Percentiles rank a stretch among this genome's conserved stretches.
phyloP scores from a whole-genome alignment of 805 yeast genomes.

The Candida vartiovaarae region DNA sequence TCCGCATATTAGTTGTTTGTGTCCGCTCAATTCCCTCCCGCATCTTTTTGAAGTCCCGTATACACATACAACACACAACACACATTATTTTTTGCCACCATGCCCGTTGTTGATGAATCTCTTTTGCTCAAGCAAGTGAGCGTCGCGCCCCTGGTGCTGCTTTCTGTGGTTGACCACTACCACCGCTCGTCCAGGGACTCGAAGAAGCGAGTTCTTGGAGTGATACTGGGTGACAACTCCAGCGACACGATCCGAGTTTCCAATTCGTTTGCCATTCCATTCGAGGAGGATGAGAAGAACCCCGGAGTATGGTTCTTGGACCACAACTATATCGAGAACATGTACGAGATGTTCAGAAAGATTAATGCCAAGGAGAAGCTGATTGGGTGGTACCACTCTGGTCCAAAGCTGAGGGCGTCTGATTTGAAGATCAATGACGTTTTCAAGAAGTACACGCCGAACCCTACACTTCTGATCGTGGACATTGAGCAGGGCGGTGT shows the following conservation, averaged over 20 bases:
- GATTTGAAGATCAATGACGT: slow-evolving; percentile 89
- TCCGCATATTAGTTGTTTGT: no score
- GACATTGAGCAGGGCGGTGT: slow-evolving; percentile 74
- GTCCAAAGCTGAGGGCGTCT: slow-evolving; percentile 83
- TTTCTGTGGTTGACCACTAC: slow-evolving; percentile 93
- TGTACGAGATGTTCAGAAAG: slow-evolving; percentile 97
- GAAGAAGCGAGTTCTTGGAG: slow-evolving; percentile 88
- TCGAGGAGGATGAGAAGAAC: slow-evolving; percentile 92
- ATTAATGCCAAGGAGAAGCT: slow-evolving; percentile 94
- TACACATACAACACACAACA: no score
- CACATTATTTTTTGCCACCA: neutral
- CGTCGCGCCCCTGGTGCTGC: slow-evolving; percentile 90
- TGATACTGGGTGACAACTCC: slow-evolving; percentile 75
- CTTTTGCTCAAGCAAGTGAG: slow-evolving; percentile 53
- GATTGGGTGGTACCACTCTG: slow-evolving; percentile 99
- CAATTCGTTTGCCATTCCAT: slow-evolving; percentile 94
- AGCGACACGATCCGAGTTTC: slow-evolving; percentile 58
- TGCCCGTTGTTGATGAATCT: slow-evolving; percentile 17
- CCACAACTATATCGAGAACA: slow-evolving; percentile 90
- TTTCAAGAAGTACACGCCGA: slow-evolving; percentile 73
- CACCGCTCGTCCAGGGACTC: slow-evolving; percentile 72
- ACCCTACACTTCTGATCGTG: slow-evolving; percentile 82
- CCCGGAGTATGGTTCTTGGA: slow-evolving; percentile 94
- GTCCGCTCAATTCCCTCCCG: no score
- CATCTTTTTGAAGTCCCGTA: no score